Evolutionary conservation across 129 eudicot species (phyloP).

Genomic region (Chrysanthemum lavandulifolium): DNA sequence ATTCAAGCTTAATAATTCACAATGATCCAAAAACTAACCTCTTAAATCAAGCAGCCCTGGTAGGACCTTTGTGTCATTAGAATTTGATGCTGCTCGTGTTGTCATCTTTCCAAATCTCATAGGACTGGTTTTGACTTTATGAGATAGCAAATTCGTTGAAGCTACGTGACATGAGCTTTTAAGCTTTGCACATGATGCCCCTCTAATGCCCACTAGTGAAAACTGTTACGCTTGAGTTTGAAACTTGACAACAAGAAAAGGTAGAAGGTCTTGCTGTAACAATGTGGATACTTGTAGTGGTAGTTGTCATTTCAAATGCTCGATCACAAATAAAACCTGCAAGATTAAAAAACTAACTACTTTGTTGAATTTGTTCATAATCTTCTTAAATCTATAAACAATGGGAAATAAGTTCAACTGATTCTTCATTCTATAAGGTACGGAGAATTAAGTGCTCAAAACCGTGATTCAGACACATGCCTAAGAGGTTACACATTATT

Average conservation of each 20-base stretch:
- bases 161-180: background rate
- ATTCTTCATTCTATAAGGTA: background rate
- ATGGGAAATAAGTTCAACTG: background rate
- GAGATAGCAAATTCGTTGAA: background rate
- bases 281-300: background rate
- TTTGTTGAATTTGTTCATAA: no score
- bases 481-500: no score
- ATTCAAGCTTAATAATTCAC: background rate
- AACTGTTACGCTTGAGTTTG: background rate
- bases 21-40: background rate
- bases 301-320: background rate
- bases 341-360: background rate
- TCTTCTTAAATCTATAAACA: no score
- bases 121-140: background rate
- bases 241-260: background rate
- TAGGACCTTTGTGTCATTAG: background rate
- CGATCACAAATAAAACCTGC: background rate
- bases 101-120: background rate
- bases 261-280: background rate
- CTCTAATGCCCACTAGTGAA: background rate
- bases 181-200: background rate
- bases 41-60: conserved; percentile 9
- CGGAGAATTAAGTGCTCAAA: no score
- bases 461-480: background rate
- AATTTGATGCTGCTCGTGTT: background rate